phyloP scores from a whole-genome alignment of 441 rosid species.

The Raphanus hybrid region DNA sequence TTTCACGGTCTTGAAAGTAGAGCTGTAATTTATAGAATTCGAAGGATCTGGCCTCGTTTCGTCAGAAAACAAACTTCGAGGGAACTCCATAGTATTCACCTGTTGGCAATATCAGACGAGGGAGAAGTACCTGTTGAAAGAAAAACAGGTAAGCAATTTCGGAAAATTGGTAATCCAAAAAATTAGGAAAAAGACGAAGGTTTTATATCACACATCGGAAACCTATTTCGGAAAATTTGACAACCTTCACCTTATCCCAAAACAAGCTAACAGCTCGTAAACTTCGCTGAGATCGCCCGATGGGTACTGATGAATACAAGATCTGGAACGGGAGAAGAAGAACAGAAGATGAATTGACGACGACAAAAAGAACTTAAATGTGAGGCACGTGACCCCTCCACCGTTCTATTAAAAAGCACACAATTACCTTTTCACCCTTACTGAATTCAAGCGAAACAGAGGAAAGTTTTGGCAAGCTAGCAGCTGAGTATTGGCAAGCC shows the following conservation, averaged over 20 bases:
- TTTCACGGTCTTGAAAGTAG: no score
- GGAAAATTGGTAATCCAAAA: no score
- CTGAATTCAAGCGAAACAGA: not conserved
- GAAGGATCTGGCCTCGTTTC: no score
- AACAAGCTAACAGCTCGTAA: no score
- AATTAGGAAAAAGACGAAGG: no score
- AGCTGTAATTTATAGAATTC: no score
- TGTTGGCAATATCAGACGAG: no score
- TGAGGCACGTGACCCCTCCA: not conserved
- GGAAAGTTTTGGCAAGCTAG: not conserved
- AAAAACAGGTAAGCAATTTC: no score
- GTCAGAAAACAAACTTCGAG: no score
- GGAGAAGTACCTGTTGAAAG: no score
- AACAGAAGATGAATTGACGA: not conserved
- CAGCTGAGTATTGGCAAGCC: not conserved
- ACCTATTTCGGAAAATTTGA: not conserved
- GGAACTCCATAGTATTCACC: no score
- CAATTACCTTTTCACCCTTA: not conserved
- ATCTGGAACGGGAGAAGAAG: not conserved
- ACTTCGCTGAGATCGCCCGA: not conserved
- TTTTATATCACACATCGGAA: not conserved
- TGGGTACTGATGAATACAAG: not conserved
- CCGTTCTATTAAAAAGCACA: not conserved
- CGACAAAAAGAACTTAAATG: no score
- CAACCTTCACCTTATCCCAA: not conserved